Base-by-base conservation (phyloP, 805 yeast species). In the Nakazawaea pomicola region DNA sequence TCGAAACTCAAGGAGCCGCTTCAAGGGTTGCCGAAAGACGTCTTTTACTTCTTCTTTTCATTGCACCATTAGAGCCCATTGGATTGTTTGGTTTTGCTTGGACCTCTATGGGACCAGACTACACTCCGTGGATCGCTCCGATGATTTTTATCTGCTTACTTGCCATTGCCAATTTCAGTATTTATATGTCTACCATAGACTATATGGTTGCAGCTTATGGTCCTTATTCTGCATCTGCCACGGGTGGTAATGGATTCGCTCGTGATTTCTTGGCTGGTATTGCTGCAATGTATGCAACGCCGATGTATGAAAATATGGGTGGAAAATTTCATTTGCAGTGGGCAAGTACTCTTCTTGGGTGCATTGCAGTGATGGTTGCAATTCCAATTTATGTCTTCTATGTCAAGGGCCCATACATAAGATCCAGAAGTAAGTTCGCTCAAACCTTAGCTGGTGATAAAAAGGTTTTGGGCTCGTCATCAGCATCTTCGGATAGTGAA, bases 121-220 rank as follows among this genome's bases (percentile, higher is more conserved):
- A 18, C n/a, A 42, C 33, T 28, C 52, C 47, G 25, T 65, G 70
- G 70, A 64, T 65, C 17, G 70, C 64, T 3, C 67, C 70, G 7
- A 56, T 65, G 53, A 51, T 65, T n/a, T 65, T 63, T 43, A 51
- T 63, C 9, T 46, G 51, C n/a, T 42, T 60, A 33, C 63, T 65
- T 40, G 71, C 64, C 18, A 56, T 64, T 33, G 71, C 71, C 6
- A 65, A 65, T 46, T 65, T 47, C 51, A 52, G 65, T 33, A 65
- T 65, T 41, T 65, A 65, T 51, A 64, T 64, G 70, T 56, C 68
- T n/a, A 65, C 71, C 14, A 64, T 65, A 35, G 70, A 65, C 51
- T 65, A 65, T 43, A 65, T 65, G 70, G 58, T 64, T 14, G 63
- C 65, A 4, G 64, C 68, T 6, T 65, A 65, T 44, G 69, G 69